Conservation (phyloP, 192 early-diverging fungal genomes). For the Entomortierella parvispora region DNA sequence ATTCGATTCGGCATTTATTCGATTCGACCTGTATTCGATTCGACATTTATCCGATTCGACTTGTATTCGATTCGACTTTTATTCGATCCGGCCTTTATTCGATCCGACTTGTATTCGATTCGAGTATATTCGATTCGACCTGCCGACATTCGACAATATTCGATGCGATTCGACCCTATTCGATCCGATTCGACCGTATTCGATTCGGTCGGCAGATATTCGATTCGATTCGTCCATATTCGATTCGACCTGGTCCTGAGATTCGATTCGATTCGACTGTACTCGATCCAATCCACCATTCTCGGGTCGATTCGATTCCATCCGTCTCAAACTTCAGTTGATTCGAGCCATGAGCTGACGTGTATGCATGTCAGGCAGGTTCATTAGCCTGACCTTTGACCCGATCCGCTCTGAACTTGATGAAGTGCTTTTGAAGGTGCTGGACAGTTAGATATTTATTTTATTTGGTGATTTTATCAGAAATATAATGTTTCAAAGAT, state of each 20-base stretch:
- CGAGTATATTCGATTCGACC: neutral
- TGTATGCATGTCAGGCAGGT: neutral
- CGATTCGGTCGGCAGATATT: neutral
- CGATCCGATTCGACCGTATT: neutral
- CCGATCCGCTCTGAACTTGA: neutral
- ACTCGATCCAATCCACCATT: no score
- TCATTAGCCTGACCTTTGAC: neutral
- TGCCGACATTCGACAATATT: neutral
- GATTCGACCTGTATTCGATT: no score
- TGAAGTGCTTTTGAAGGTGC: no score
- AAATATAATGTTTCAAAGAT: no score
- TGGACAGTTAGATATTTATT: no score
- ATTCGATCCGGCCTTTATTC: neutral
- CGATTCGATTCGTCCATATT: constrained; percentile 8
- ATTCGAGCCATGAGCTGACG: neutral
- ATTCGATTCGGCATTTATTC: no score
- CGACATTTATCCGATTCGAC: neutral
- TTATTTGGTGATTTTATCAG: no score
- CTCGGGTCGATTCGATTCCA: no score
- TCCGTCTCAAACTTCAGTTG: neutral
- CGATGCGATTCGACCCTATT: neutral
- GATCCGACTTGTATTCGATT: constrained; percentile 5
- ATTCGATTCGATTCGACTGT: no score
- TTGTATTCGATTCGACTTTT: neutral
- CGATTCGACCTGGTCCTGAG: no score